Evolutionary conservation across 331 rosid genomes (phyloP), one percentile per base, ranked within the genome.

Genomic region (Saraca asoca): DNA sequence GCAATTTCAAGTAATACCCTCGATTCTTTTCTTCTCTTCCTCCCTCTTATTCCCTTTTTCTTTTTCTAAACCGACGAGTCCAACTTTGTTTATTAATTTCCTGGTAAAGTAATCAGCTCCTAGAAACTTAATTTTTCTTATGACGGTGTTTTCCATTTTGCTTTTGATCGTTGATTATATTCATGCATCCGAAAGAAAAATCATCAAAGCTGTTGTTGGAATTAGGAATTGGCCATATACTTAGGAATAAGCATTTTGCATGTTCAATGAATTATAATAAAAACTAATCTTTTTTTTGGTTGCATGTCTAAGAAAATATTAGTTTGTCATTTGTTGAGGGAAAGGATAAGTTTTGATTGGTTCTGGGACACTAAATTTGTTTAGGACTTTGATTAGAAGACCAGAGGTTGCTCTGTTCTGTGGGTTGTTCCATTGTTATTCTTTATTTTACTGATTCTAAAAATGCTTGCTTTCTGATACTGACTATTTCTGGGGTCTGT

Each of bases 291-390:
- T 70, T 64, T 70, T 64, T 58, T 35, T 39, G 37, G 54, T 8
- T 51, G 69, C 77, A 43, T 59, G 64, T 51, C 7, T 16, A 12
- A 7, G 52, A 45, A 50, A 70, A 65, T 51, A 35, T 0, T 18
- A 51, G 55, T 34, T 62, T 61, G 13, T 42, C 16, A 45, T 58
- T 69, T 63, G 53, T 33, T 49, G 16, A 4, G 57, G 45, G 15
- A 17, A 55, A 33, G 66, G 41, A 46, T 18, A 41, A 29, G 38
- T 67, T 64, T 73, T 56, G 69, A 48, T 52, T 20, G 54, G 68
- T 68, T 53, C 60, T 53, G 13, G 53, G 49, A 11, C 45, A 33
- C 24, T n/a, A 29, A 34, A 39, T 68, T 56, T 73, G 48, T 56
- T 65, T 58, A 56, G 60, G 18, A 49, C 5, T 53, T 35, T 33